phyloP scores from a whole-genome alignment of 2,329 filamentous ascomycete genomes.

The Cytospora mali region DNA sequence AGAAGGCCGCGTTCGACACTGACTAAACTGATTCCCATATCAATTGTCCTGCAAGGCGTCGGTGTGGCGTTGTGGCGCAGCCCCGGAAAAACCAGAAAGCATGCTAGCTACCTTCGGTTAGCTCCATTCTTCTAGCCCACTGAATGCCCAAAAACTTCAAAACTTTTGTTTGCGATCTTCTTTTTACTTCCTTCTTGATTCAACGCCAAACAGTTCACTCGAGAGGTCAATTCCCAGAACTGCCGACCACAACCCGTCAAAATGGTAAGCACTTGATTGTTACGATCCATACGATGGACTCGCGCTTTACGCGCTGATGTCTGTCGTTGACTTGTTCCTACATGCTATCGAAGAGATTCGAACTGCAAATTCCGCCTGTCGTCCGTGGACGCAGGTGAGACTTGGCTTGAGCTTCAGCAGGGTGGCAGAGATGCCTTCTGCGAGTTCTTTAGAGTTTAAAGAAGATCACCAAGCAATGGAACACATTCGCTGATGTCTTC shows the following conservation, averaged over 20 bases:
- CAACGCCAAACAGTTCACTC: constrained; percentile 28
- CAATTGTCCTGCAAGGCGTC: neutral
- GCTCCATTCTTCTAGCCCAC: constrained; percentile 10
- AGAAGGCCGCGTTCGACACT: no score
- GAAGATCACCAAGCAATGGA: constrained; percentile 74
- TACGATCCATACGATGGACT: constrained; percentile 33
- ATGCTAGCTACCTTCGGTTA: neutral
- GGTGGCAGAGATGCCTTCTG: constrained; percentile 58
- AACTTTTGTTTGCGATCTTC: constrained; percentile 14
- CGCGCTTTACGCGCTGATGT: constrained; percentile 19
- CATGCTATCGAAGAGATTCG: constrained; percentile 38
- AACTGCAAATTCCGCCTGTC: constrained; percentile 45
- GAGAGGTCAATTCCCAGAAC: constrained; percentile 46
- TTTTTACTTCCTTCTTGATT: constrained; percentile 9
- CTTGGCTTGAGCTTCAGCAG: constrained; percentile 64
- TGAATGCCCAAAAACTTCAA: constrained; percentile 25
- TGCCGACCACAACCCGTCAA: constrained; percentile 54
- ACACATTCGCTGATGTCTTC: constrained; percentile 93
- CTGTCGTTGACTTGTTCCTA: constrained; percentile 22
- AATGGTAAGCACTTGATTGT: constrained; percentile 62
- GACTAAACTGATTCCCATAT: neutral
- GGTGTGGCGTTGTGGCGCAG: constrained; percentile 2
- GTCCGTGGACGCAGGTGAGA: constrained; percentile 57
- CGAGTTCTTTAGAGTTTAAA: constrained; percentile 89
- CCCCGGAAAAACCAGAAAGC: neutral